Evolutionary conservation across 768 basidiomycete species (phyloP).

Genomic region (Mycena kentingensis): DNA sequence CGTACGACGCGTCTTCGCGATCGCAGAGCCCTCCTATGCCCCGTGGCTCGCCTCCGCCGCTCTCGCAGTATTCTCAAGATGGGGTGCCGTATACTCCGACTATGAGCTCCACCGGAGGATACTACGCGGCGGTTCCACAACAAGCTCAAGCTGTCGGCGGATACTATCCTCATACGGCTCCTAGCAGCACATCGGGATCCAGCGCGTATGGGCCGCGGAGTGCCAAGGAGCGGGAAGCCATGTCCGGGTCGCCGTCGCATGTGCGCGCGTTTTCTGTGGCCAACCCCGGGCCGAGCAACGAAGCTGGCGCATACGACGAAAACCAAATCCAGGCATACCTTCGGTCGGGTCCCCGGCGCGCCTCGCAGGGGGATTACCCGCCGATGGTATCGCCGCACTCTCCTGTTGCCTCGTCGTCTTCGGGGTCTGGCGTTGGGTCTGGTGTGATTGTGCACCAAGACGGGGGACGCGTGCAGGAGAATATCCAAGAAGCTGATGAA

Average conservation of each 20-base stretch:
- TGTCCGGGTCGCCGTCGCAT: conserved; percentile 13
- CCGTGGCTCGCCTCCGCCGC: conserved; percentile 19
- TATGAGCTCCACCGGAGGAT: conserved; percentile 20
- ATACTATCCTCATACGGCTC: conserved; percentile 18
- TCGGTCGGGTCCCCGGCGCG: conserved; percentile 12
- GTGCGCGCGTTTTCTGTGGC: too few relatives aligned
- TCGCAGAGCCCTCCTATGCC: conserved; percentile 21
- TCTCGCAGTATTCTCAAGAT: conserved; percentile 22
- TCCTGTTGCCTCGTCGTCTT: conserved; percentile 14
- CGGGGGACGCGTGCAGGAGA: conserved; percentile 8
- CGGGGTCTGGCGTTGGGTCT: conserved; percentile 8
- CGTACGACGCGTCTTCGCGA: conserved; percentile 10
- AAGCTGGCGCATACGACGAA: conserved; percentile 12
- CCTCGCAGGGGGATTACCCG: conserved; percentile 8
- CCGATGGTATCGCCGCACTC: conserved; percentile 3
- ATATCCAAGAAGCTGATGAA: conserved; percentile 22
- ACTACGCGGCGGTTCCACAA: conserved; percentile 19
- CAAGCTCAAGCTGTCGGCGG: conserved; percentile 19
- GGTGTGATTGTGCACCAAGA: conserved; percentile 25
- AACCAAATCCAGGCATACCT: conserved; percentile 16
- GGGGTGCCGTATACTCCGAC: conserved; percentile 16
- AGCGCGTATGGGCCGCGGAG: conserved; percentile 20
- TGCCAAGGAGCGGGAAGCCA: conserved; percentile 22
- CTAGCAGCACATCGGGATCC: conserved; percentile 19
- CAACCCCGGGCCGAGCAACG: conserved; percentile 7